Evolutionary conservation across 192 early-diverging fungal genomes (phyloP).

Genomic region (Coemansia sp.): DNA sequence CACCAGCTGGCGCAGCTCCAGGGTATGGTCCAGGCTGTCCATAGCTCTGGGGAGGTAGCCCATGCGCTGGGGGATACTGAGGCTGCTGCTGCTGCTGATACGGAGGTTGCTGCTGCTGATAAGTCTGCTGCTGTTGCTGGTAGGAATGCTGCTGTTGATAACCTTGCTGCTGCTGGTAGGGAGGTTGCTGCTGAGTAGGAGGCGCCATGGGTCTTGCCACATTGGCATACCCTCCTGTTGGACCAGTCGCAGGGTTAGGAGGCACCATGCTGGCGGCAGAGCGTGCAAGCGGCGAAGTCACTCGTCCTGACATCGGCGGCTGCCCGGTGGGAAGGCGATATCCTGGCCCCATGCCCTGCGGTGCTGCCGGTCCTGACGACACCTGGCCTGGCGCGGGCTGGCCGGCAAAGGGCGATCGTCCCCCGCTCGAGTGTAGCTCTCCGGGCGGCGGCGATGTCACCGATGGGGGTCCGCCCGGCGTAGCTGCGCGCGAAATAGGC

Average conservation of each 20-base stretch:
- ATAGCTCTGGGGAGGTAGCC: conserved; percentile 18
- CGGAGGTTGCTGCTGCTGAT: background rate
- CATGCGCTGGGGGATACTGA: conserved; percentile 10
- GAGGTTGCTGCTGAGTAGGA: conserved; percentile 19
- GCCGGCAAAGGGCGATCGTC: conserved; percentile 39
- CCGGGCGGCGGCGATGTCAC: conserved; percentile 13
- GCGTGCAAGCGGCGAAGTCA: conserved; percentile 43
- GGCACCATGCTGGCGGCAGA: conserved; percentile 10
- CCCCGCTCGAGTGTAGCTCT: conserved; percentile 1
- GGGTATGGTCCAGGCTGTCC: conserved; percentile 10
- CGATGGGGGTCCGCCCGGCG: conserved; percentile 23
- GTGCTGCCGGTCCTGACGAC: conserved; percentile 22
- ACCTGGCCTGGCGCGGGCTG: conserved; percentile 38
- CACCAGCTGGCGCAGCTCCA: background rate
- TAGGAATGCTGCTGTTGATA: background rate
- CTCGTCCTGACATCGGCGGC: conserved; percentile 17
- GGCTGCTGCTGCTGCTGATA: conserved; percentile 2
- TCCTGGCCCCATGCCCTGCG: conserved; percentile 18
- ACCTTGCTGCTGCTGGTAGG: background rate
- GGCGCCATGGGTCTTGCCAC: conserved; percentile 15
- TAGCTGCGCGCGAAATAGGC: conserved; percentile 42
- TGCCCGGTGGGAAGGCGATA: conserved; percentile 12
- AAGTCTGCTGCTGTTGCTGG: background rate
- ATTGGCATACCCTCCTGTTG: conserved; percentile 10
- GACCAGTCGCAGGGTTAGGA: background rate